A percentile compares a stretch with the other conserved stretches of the same genome.
phyloP scores from a whole-genome alignment of 805 yeast species.

The Starmerella sirachaensis region DNA sequence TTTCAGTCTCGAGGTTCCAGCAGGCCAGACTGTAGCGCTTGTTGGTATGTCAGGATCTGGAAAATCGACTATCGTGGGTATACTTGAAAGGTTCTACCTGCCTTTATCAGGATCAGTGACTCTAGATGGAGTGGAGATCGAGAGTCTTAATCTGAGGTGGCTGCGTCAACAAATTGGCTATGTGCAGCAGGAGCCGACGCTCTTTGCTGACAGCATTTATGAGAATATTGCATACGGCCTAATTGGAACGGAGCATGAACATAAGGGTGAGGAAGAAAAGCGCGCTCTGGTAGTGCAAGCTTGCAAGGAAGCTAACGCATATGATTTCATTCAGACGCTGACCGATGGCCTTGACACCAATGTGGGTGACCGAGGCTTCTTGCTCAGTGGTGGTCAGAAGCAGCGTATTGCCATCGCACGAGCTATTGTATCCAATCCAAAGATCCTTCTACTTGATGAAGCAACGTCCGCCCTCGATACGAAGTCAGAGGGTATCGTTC shows the following conservation, averaged over 20 bases:
- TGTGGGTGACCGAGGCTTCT: conserved; percentile 46
- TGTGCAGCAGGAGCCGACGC: conserved; percentile 93
- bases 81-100: conserved; percentile 82
- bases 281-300: conserved; percentile 30
- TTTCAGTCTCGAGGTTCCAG: conserved; percentile 66
- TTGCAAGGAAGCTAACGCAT: conserved; percentile 31
- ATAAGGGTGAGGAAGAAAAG: conserved; percentile 31
- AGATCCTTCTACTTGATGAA: conserved; percentile 49
- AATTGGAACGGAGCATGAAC: conserved; percentile 56
- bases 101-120: conserved; percentile 59
- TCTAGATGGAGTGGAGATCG: conserved; percentile 75
- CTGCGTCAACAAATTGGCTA: conserved; percentile 69
- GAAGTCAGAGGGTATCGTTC: conserved; percentile 33
- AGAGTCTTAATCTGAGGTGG: conserved; percentile 58
- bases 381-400: conserved; percentile 60
- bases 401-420: conserved; percentile 63
- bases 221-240: conserved; percentile 85
- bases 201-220: conserved; percentile 75
- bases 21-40: conserved; percentile 83
- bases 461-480: conserved; percentile 53
- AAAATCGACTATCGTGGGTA: conserved; percentile 75
- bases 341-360: conserved; percentile 78
- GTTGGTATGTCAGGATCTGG: conserved; percentile 97
- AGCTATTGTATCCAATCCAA: conserved; percentile 52
- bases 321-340: conserved; percentile 39